These are phyloP conservation scores for Ceriops tagal DNA, from an alignment of 345 rosid genomes.

Conservation along the genomic window DNA sequence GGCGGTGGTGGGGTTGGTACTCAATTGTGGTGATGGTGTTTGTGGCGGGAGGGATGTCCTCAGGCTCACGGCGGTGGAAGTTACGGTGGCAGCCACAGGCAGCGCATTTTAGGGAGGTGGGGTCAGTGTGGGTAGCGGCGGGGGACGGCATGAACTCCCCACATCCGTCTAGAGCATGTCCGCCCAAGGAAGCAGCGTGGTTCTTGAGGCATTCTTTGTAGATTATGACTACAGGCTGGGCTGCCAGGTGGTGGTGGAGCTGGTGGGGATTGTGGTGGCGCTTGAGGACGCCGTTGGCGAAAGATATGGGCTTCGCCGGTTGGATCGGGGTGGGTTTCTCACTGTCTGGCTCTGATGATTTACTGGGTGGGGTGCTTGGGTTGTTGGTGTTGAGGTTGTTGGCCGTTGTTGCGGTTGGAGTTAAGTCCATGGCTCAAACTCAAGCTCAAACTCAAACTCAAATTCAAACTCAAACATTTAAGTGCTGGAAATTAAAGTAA, in stretches of 20 bases:
- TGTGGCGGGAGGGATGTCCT: conserved; percentile 13
- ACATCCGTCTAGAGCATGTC: conserved; percentile 31
- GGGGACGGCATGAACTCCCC: conserved; percentile 33
- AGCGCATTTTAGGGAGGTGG: conserved; percentile 31
- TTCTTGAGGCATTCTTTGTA: conserved; percentile 32
- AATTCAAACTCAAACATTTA: conserved; percentile 23
- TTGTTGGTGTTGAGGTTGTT: background rate
- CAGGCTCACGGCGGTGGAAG: conserved; percentile 34
- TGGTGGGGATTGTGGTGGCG: conserved; percentile 15
- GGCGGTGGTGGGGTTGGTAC: conserved; percentile 35
- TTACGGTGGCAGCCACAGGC: conserved; percentile 35
- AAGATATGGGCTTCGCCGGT: conserved; percentile 17
- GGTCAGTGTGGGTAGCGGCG: conserved; percentile 18
- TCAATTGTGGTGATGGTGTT: conserved; percentile 23
- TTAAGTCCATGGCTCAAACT: conserved; percentile 25
- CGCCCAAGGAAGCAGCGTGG: conserved; percentile 26
- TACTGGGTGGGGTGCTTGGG: conserved; percentile 15
- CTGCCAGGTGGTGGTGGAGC: background rate
- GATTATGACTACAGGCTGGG: conserved; percentile 3
- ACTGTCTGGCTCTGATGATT: conserved; percentile 27
- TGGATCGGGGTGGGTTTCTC: conserved; percentile 25
- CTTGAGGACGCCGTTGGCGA: conserved; percentile 33
- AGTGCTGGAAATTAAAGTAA: background rate
- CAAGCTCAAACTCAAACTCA: conserved; percentile 9
- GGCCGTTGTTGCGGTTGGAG: background rate